A percentile compares a stretch with the other conserved stretches of the same genome.
Evolutionary conservation across 2,329 filamentous ascomycete species (phyloP).

Genomic region (Colletotrichum caudatum): DNA sequence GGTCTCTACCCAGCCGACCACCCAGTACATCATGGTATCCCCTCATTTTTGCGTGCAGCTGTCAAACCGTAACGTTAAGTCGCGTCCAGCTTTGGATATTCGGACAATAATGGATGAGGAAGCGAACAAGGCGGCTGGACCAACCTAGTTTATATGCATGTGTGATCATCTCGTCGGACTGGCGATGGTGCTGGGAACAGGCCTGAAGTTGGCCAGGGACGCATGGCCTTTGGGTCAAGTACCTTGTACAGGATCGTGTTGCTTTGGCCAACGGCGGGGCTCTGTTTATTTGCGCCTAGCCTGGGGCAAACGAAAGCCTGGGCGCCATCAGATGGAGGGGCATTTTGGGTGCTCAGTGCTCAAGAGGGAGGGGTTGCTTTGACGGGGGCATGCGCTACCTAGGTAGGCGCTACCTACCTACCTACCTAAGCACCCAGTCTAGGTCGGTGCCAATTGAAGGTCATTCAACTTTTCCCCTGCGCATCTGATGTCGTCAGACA

Average conservation of each 20-base stretch:
- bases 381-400: background rate
- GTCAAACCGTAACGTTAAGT: slow-evolving; percentile 29
- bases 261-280: slow-evolving; percentile 9
- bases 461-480: slow-evolving; percentile 1
- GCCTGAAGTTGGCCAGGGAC: slow-evolving; percentile 30
- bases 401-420: background rate
- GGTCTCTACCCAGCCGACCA: slow-evolving; percentile 2
- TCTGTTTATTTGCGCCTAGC: background rate
- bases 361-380: background rate
- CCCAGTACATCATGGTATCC: slow-evolving; percentile 15
- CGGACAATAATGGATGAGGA: slow-evolving; percentile 12
- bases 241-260: slow-evolving; percentile 1
- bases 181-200: slow-evolving; percentile 21
- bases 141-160: slow-evolving; percentile 15
- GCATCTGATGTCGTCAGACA: slow-evolving; percentile 13
- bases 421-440: no score
- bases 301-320: background rate
- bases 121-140: slow-evolving; percentile 29
- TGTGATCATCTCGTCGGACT: slow-evolving; percentile 18
- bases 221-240: slow-evolving; percentile 2
- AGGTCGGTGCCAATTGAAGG: slow-evolving; percentile 9
- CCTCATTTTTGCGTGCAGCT: slow-evolving; percentile 2
- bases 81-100: slow-evolving; percentile 2
- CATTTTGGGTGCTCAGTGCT: background rate
- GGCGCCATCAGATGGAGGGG: slow-evolving; percentile 15